phyloP scores from a whole-genome alignment of 345 rosid genomes.

The Murraya paniculata region DNA sequence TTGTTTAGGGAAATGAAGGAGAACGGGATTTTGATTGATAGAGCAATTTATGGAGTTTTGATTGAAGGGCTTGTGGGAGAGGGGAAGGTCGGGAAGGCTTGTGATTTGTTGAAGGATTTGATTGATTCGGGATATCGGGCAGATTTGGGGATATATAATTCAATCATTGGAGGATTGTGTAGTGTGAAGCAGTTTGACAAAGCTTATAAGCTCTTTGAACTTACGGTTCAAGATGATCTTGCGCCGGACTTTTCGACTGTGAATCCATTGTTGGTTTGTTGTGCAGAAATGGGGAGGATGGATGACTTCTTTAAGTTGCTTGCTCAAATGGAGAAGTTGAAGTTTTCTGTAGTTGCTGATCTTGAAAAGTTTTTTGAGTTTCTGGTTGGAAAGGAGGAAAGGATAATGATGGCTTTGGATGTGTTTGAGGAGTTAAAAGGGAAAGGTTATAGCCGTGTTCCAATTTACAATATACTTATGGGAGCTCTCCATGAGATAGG shows the following conservation, averaged over 20 bases:
- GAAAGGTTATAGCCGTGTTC: constrained; percentile 57
- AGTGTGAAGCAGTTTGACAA: constrained; percentile 56
- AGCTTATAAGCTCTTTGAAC: constrained; percentile 64
- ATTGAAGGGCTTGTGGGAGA: constrained; percentile 66
- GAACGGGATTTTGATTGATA: constrained; percentile 64
- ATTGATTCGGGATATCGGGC: constrained; percentile 80
- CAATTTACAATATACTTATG: constrained; percentile 65
- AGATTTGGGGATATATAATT: constrained; percentile 76
- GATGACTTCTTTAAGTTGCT: constrained; percentile 53
- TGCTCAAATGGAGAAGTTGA: constrained; percentile 48
- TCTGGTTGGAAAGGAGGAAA: constrained; percentile 50
- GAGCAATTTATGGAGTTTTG: constrained; percentile 58
- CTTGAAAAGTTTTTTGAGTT: constrained; percentile 53
- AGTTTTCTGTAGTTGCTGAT: constrained; percentile 54
- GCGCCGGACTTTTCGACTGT: constrained; percentile 64
- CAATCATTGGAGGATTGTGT: constrained; percentile 78
- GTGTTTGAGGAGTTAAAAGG: constrained; percentile 54
- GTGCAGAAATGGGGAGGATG: constrained; percentile 53
- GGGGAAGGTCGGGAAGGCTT: constrained; percentile 64
- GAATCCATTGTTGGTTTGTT: constrained; percentile 68
- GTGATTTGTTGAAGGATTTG: constrained; percentile 75
- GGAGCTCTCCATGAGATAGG: constrained; percentile 52
- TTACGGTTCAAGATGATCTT: constrained; percentile 57
- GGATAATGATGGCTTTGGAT: constrained; percentile 48
- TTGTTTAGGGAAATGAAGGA: constrained; percentile 77